A percentile compares a stretch with the other conserved stretches of the same genome.
Conservation (phyloP, 176 grass and related monocot species). For the Rhynchospora pubera region DNA sequence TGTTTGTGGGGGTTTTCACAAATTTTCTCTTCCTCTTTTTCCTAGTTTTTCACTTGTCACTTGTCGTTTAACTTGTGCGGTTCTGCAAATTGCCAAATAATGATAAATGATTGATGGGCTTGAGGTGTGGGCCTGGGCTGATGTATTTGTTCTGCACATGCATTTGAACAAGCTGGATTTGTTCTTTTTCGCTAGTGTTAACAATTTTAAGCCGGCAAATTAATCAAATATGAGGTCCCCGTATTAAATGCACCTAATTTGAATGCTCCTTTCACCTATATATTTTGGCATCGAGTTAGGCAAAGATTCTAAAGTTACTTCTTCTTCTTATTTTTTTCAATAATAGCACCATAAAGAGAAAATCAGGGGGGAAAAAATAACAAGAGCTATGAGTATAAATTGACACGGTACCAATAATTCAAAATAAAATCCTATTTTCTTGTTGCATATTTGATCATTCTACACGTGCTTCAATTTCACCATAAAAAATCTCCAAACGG, state of each 20-base stretch:
- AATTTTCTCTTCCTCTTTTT: neutral
- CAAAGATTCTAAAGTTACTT: neutral
- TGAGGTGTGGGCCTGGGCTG: neutral
- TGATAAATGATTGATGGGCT: neutral
- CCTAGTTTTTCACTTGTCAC: neutral
- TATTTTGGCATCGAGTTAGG: neutral
- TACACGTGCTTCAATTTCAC: neutral
- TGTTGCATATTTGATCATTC: neutral
- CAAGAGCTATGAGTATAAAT: neutral
- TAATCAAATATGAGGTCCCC: neutral
- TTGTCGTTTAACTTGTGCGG: too few relatives aligned
- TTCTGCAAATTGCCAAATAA: neutral
- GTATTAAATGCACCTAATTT: neutral
- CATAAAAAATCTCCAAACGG: neutral
- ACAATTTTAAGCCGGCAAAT: neutral
- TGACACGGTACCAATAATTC: neutral
- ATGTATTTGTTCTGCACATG: neutral
- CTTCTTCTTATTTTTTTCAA: too few relatives aligned
- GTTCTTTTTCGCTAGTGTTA: neutral
- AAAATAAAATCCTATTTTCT: neutral
- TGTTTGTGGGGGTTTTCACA: neutral
- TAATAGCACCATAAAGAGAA: too few relatives aligned
- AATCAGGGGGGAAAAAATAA: too few relatives aligned
- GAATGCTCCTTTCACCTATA: too few relatives aligned
- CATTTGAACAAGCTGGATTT: neutral